Conservation (phyloP, 2,329 filamentous ascomycete genomes). For the Verticillium nonalfalfae region DNA sequence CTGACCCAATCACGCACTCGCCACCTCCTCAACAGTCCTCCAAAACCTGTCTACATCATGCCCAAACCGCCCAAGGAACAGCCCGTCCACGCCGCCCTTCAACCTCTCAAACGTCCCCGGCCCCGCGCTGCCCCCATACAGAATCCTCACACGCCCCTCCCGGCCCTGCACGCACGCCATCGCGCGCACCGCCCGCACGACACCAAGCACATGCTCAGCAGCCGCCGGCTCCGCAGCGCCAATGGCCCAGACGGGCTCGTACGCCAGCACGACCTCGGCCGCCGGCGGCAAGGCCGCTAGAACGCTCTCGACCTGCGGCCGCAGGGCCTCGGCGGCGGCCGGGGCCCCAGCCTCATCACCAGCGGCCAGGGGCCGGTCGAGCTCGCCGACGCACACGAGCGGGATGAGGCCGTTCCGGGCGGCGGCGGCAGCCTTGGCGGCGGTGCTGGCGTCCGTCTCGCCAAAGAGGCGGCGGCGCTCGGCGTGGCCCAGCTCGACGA, state of each 20-base stretch:
- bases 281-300: conserved; percentile 53
- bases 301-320: conserved; percentile 57
- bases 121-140: conserved; percentile 81
- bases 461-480: conserved; percentile 67
- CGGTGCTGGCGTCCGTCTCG: conserved; percentile 65
- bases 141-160: conserved; percentile 55
- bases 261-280: conserved; percentile 70
- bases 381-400: conserved; percentile 75
- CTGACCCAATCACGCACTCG: conserved; percentile 14
- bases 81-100: conserved; percentile 65
- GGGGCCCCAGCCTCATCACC: conserved; percentile 34
- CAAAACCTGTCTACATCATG: conserved; percentile 69
- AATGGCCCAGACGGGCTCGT: conserved; percentile 88
- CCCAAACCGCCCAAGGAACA: conserved; percentile 77
- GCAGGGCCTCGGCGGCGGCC: conserved; percentile 59
- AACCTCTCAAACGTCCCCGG: conserved; percentile 68
- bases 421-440: conserved; percentile 63
- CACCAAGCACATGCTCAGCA: conserved; percentile 64
- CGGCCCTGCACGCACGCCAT: conserved; percentile 44
- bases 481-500: conserved; percentile 78
- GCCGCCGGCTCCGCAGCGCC: conserved; percentile 66
- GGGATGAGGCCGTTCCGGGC: conserved; percentile 66
- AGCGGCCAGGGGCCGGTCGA: conserved; percentile 23
- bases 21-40: conserved; percentile 67
- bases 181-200: conserved; percentile 57